Percentiles rank a stretch among this genome's conserved stretches.
These are phyloP conservation scores for Mortierella sp. DNA, from an alignment of 371 early-diverging fungal genomes.

Conservation along the genomic window DNA sequence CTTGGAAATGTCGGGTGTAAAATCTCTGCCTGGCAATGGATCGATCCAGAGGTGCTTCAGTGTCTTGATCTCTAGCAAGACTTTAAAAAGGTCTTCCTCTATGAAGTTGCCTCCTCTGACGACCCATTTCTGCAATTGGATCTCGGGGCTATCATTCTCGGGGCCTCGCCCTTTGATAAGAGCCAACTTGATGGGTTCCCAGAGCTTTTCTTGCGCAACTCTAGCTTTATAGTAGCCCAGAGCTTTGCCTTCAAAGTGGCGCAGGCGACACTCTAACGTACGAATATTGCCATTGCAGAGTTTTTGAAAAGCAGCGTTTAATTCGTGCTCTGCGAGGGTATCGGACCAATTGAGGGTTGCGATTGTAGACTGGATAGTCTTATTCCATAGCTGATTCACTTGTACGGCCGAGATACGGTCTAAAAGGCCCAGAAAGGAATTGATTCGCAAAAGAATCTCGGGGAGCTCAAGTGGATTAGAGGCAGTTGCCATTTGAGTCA, in stretches of 20 bases:
- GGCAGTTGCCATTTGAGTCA: not conserved
- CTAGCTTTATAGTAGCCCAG: not conserved
- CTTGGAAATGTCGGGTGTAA: not conserved
- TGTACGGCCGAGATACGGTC: not conserved
- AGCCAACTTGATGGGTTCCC: constrained; percentile 7
- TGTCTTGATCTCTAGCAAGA: constrained; percentile 14
- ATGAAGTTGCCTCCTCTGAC: constrained; percentile 7
- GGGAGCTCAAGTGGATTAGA: constrained; percentile 5
- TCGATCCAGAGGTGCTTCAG: constrained; percentile 12
- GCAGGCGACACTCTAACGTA: constrained; percentile 10
- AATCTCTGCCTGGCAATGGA: not conserved
- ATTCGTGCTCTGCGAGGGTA: constrained; percentile 6
- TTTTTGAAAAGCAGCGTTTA: not conserved
- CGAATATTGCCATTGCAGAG: constrained; percentile 10
- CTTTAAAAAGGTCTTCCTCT: constrained; percentile 5
- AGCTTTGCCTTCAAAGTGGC: constrained; percentile 13
- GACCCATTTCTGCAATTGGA: constrained; percentile 2
- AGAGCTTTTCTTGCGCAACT: not conserved
- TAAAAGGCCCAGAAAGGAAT: not conserved
- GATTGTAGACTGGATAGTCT: not conserved
- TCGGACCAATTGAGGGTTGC: constrained; percentile 8
- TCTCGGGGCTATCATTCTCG: not conserved
- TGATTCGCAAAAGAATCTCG: constrained; percentile 14
- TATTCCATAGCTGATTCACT: constrained; percentile 15
- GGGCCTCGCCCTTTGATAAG: not conserved